phyloP scores from a whole-genome alignment of 139 green algal genomes.

The Tetradesmus obliquus region DNA sequence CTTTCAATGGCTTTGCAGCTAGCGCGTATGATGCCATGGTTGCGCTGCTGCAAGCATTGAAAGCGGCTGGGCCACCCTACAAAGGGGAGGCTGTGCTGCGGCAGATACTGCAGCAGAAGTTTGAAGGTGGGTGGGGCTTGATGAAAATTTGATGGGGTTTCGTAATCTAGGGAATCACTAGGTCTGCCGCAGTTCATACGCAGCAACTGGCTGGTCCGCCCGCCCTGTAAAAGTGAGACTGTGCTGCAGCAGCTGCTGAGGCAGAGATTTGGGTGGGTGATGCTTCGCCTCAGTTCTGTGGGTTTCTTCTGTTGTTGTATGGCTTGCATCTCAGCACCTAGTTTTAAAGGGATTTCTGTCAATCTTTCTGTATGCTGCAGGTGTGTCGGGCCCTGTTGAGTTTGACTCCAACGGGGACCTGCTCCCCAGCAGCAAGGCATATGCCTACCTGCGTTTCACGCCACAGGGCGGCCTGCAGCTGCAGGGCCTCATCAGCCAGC shows the following conservation, averaged over 20 bases:
- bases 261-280: background rate
- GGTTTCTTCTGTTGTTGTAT: background rate
- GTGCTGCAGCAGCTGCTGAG: background rate
- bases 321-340: too few species aligned
- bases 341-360: background rate
- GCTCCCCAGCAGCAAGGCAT: background rate
- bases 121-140: background rate
- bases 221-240: background rate
- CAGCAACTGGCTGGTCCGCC: background rate
- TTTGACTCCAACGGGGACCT: slow-evolving; percentile 23
- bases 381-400: slow-evolving; percentile 20
- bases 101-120: slow-evolving; percentile 10
- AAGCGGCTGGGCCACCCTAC: background rate
- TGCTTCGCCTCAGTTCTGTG: background rate
- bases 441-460: background rate
- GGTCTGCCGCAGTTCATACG: background rate
- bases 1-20: background rate
- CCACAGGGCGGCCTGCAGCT: slow-evolving; percentile 7
- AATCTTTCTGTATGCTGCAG: background rate
- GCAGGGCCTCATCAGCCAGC: background rate
- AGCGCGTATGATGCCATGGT: slow-evolving; percentile 30
- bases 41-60: background rate
- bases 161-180: background rate
- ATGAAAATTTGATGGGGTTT: too few species aligned
- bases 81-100: background rate